Percentiles rank a stretch among this genome's conserved stretches.
Evolutionary conservation across 108 stramenopile species (phyloP).

Genomic region (Hondaea fermentalgiana): DNA sequence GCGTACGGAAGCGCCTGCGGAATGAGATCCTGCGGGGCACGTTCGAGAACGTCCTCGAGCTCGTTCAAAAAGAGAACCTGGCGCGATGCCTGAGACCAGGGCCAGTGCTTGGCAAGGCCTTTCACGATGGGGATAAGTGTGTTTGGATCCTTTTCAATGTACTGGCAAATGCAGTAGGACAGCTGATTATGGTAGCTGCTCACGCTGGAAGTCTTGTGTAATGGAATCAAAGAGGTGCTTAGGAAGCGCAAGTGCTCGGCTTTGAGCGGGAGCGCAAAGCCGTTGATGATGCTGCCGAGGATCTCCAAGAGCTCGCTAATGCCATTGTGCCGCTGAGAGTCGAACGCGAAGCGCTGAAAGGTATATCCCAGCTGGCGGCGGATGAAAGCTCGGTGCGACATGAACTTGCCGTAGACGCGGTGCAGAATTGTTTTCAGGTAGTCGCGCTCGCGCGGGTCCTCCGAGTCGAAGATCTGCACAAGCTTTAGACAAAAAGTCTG

Average conservation of each 20-base stretch:
- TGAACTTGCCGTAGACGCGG: conserved; percentile 98
- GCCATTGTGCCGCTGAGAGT: conserved; percentile 92
- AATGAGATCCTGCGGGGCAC: conserved; percentile 77
- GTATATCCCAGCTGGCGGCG: conserved; percentile 89
- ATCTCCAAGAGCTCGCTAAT: conserved; percentile 97
- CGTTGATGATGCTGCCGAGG: conserved; percentile 94
- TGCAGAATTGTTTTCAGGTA: conserved; percentile 98
- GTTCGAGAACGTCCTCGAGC: conserved; percentile 92
- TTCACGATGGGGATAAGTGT: conserved; percentile 89
- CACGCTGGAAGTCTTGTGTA: conserved; percentile 97
- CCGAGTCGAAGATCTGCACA: conserved; percentile 93
- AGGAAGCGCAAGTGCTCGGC: conserved; percentile 96
- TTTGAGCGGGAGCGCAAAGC: conserved; percentile 89
- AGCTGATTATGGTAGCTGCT: conserved; percentile 95
- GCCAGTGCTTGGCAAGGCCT: conserved; percentile 95
- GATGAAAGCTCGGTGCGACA: conserved; percentile 93
- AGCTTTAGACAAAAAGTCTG: conserved; percentile 86
- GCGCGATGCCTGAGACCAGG: conserved; percentile 82
- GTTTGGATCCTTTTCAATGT: conserved; percentile 98
- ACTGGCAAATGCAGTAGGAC: conserved; percentile 98
- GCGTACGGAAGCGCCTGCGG: conserved; percentile 69
- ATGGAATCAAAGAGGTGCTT: conserved; percentile 82
- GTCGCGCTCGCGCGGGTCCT: conserved; percentile 97
- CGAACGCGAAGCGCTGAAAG: conserved; percentile 92
- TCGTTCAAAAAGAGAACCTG: conserved; percentile 94